phyloP scores from a whole-genome alignment of 495 filamentous ascomycete species.

The Aspergillus asperescens region DNA sequence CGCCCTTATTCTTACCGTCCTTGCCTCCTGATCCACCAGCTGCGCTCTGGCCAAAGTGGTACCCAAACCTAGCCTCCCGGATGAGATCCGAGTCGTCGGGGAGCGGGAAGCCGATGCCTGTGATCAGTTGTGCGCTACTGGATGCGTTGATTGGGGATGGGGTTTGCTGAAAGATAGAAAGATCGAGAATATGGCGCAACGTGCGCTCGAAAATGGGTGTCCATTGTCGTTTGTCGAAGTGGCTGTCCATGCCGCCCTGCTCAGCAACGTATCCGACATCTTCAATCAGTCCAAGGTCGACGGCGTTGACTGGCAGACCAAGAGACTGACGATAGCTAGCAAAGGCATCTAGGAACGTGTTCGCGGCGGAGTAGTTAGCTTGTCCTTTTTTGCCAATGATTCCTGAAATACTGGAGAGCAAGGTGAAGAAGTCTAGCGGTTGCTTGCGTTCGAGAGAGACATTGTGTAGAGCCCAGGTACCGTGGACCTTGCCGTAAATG shows the following conservation, averaged over 20 bases:
- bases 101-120: neutral
- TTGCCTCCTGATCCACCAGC: no score
- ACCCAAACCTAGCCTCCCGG: no score
- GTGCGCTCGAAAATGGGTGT: neutral
- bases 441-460: conserved; percentile 1
- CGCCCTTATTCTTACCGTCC: no score
- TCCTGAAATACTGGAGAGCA: conserved; percentile 13
- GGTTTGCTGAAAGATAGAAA: neutral
- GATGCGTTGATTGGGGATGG: neutral
- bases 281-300: conserved; percentile 10
- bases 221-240: neutral
- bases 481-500: conserved; percentile 6
- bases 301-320: conserved; percentile 1
- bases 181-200: neutral
- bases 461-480: conserved; percentile 13
- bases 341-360: conserved; percentile 13
- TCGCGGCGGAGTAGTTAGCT: conserved; percentile 16
- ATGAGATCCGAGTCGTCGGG: no score
- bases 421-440: conserved; percentile 10
- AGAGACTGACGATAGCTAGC: neutral
- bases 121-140: conserved; percentile 3
- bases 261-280: conserved; percentile 12
- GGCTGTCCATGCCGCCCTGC: neutral
- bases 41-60: no score
- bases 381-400: conserved; percentile 10